Conservation (phyloP, 495 filamentous ascomycete species). For the Podospora appendiculata region DNA sequence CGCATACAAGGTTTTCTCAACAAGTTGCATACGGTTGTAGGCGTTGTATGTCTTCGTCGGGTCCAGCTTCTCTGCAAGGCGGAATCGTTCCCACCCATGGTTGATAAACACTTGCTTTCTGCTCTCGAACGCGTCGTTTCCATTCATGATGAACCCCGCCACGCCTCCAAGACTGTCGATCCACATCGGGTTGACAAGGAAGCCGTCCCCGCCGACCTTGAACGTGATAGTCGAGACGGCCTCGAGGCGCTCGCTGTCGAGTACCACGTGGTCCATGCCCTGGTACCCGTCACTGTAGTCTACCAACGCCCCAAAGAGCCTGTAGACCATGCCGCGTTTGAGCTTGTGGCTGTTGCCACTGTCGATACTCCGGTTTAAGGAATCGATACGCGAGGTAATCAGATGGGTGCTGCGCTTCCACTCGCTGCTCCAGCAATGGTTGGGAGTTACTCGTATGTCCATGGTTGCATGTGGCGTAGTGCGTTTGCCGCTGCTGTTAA, state of each 20-base stretch:
- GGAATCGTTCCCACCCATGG: conserved; percentile 72
- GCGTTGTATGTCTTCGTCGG: conserved; percentile 58
- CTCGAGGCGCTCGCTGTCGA: conserved; percentile 63
- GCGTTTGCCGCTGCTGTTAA: conserved; percentile 26
- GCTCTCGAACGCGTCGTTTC: conserved; percentile 62
- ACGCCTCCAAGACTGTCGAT: conserved; percentile 63
- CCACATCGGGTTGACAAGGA: conserved; percentile 61
- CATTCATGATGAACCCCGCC: conserved; percentile 78
- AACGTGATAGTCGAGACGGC: conserved; percentile 65
- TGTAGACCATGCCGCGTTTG: conserved; percentile 65
- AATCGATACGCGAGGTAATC: conserved; percentile 44
- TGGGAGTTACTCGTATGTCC: conserved; percentile 40
- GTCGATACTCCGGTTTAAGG: conserved; percentile 41
- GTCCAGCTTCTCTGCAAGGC: conserved; percentile 56
- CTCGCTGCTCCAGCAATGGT: conserved; percentile 40
- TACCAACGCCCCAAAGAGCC: conserved; percentile 61
- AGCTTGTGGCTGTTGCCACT: conserved; percentile 49
- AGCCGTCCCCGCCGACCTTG: conserved; percentile 48
- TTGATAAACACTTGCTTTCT: conserved; percentile 66
- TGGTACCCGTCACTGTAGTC: conserved; percentile 61
- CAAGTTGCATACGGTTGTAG: conserved; percentile 61
- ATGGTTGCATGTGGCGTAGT: conserved; percentile 43
- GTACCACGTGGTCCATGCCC: conserved; percentile 69
- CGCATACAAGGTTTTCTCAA: conserved; percentile 42
- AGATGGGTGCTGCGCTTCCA: conserved; percentile 51